Percentiles rank a stretch among this genome's conserved stretches.
Conservation (phyloP, 345 rosid genomes). For the Rhizophora apiculata region DNA sequence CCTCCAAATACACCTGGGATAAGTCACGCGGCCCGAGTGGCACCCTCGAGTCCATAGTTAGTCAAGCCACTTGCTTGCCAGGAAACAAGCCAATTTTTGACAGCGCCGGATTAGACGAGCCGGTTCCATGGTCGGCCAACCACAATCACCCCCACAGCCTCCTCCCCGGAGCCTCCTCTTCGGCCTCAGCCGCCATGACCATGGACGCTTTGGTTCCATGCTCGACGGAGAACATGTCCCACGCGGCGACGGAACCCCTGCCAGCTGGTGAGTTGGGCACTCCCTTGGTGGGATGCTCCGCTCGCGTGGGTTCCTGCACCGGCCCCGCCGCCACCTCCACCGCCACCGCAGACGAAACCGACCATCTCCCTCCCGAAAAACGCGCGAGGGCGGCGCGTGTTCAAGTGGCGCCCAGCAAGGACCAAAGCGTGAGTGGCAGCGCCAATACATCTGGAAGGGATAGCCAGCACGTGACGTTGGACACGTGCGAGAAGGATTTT, state of each 20-base stretch:
- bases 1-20: constrained; percentile 49
- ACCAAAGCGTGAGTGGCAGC: constrained; percentile 57
- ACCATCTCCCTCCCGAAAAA: constrained; percentile 11
- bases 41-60: constrained; percentile 85
- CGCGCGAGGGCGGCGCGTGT: constrained; percentile 41
- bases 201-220: constrained; percentile 89
- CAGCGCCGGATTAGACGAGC: constrained; percentile 25
- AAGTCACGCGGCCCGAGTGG: constrained; percentile 55
- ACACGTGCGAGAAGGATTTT: constrained; percentile 46
- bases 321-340: not conserved
- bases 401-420: constrained; percentile 36
- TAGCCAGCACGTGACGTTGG: constrained; percentile 46
- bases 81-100: constrained; percentile 6
- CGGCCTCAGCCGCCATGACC: constrained; percentile 28
- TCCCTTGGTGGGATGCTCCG: constrained; percentile 42
- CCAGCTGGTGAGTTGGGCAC: constrained; percentile 8
- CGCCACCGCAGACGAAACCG: constrained; percentile 18
- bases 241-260: constrained; percentile 11
- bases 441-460: constrained; percentile 46
- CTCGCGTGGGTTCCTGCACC: constrained; percentile 61
- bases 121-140: constrained; percentile 54
- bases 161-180: not conserved
- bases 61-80: constrained; percentile 65
- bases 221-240: constrained; percentile 24
- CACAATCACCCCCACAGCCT: constrained; percentile 16